Evolutionary conservation across 73 alveolate species (phyloP), one percentile per base, ranked within the genome.

Genomic region (Paramecium sexaurelia): DNA sequence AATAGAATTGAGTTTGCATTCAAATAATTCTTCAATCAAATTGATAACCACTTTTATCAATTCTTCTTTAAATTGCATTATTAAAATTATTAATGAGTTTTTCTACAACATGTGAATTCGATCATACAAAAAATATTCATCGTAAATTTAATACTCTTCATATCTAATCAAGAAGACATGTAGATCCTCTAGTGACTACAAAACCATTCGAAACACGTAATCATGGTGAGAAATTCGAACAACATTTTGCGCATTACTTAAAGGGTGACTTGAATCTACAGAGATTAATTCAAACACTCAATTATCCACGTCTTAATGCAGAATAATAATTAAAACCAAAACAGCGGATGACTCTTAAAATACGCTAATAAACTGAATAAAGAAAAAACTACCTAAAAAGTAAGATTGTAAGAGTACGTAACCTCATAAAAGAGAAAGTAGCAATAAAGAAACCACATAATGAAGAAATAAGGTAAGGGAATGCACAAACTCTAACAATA

Each of bases 181-280:
- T 11, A 11, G 84, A 66, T 66, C 84, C 84, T 4, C 4, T 66
- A 5, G 51, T 66, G 9, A 29, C 39, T 20, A 27, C 39, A 33
- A 66, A 66, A 66, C 84, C 84, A 27, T 33, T 66, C 51, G 84
- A 66, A 66, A 66, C 84, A 29, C 39, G 84, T 13, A 27, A 27
- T 32, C 39, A 27, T 66, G 84, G 84, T 9, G 10, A 24, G 5
- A 4, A 29, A 66, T 66, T 66, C 8, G 45, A 66, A 66, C 11
- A 33, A 13, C 39, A 27, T 27, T 66, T 66, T 66, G 84, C 84
- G 1, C 84, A 66, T 27, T 66, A 29, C 84, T 33, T 66, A 8
- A 33, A 66, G 13, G 84, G 84, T 27, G 45, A 66, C 45, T 13
- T 66, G 11, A 33, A 66, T 66, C 51, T 33, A 24, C 6, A 66